phyloP scores from a whole-genome alignment of 2,329 filamentous ascomycete species.

The Allantophomopsis cytisporea region DNA sequence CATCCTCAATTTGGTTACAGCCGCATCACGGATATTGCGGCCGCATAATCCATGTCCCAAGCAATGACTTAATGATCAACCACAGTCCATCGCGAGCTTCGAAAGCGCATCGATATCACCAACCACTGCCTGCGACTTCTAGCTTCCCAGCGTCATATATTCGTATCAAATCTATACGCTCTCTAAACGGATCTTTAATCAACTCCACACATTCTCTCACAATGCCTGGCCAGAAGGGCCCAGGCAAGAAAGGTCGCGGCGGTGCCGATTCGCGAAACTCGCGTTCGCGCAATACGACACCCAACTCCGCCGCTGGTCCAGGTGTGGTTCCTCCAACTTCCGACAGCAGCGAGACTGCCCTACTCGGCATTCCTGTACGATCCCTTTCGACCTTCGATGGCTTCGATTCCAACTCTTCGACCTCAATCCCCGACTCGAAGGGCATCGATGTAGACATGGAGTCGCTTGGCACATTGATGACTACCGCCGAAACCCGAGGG shows the following conservation, averaged over 20 bases:
- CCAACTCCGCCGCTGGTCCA: conserved; percentile 27
- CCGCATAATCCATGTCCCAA: too few relatives aligned
- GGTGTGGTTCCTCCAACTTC: conserved; percentile 34
- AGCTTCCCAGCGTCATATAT: too few relatives aligned
- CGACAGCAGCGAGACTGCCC: conserved; percentile 40
- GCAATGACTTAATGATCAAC: too few relatives aligned
- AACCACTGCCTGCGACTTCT: too few relatives aligned
- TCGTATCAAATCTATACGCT: too few relatives aligned
- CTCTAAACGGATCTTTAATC: too few relatives aligned
- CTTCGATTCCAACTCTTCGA: conserved; percentile 48
- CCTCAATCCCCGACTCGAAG: conserved; percentile 48
- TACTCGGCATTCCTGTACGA: conserved; percentile 50
- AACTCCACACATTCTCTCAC: conserved; percentile 26
- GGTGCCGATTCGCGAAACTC: conserved; percentile 41
- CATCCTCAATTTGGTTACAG: too few relatives aligned
- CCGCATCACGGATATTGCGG: too few relatives aligned
- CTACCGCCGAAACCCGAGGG: conserved; percentile 53
- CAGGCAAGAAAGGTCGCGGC: conserved; percentile 49
- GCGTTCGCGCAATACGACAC: conserved; percentile 67
- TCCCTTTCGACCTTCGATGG: conserved; percentile 52
- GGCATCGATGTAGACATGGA: conserved; percentile 50
- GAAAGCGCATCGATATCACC: too few relatives aligned
- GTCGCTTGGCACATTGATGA: conserved; percentile 48
- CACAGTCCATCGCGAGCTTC: too few relatives aligned
- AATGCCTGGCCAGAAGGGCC: conserved; percentile 43